These are phyloP conservation scores for Babesia sp. DNA, from an alignment of 169 alveolate species.

Conservation along the genomic window DNA sequence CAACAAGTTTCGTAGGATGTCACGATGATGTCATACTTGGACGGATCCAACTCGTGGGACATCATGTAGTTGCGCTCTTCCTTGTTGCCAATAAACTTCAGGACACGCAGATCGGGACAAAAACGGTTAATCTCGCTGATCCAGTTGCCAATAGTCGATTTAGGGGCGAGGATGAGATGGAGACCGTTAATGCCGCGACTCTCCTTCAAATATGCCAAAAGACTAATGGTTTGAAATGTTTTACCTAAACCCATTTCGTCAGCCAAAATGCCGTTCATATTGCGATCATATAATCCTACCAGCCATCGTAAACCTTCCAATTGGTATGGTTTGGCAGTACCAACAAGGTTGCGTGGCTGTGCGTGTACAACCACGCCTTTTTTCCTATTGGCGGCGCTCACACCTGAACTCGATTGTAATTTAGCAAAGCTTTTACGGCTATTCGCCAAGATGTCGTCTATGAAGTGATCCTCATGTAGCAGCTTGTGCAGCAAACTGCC, in stretches of 20 bases:
- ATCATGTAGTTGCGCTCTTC: constrained; percentile 85
- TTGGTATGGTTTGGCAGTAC: constrained; percentile 92
- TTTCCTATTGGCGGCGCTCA: constrained; percentile 24
- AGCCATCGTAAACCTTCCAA: constrained; percentile 96
- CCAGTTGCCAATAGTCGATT: constrained; percentile 96
- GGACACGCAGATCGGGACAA: constrained; percentile 91
- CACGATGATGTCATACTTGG: constrained; percentile 89
- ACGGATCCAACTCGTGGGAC: constrained; percentile 68
- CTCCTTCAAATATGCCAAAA: constrained; percentile 89
- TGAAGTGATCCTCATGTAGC: constrained; percentile 33
- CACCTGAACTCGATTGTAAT: background rate
- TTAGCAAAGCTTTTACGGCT: constrained; percentile 32
- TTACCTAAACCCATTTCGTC: constrained; percentile 99
- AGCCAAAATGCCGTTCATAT: constrained; percentile 95
- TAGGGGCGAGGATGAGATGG: constrained; percentile 95
- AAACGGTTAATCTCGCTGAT: constrained; percentile 92
- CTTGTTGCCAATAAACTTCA: constrained; percentile 94
- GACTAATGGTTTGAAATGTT: constrained; percentile 94
- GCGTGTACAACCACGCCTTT: constrained; percentile 12
- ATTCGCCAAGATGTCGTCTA: constrained; percentile 49
- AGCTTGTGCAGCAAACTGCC: constrained; percentile 37
- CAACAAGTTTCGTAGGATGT: constrained; percentile 94
- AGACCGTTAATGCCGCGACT: constrained; percentile 92
- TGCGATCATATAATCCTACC: constrained; percentile 91
- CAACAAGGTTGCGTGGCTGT: constrained; percentile 76